Evolutionary conservation across 1,284 basidiomycete species (phyloP), one percentile per base, ranked within the genome.

Genomic region (Fomes fomentarius): DNA sequence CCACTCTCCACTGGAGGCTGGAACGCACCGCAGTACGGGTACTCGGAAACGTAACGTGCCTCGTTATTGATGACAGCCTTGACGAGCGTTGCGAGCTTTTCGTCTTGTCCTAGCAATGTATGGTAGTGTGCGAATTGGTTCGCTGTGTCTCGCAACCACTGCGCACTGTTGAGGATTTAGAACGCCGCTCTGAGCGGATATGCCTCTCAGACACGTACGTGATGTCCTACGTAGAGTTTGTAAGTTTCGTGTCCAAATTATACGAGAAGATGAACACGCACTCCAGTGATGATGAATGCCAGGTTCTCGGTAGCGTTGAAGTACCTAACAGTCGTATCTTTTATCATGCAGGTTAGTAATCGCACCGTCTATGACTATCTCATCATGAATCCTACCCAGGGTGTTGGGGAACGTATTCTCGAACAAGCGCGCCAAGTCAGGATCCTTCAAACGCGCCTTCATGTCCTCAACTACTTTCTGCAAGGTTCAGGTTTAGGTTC

Each of bases 321-420:
- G 63, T 89, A 91, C 67, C 81, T 85, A 46, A 91, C 82, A 7
- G 89, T 89, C 1, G 87, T 90, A 64, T 91, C 88, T 88, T 30
- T 14, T 30, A 14, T 14, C 14, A 14, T 26, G 11, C 2, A 34
- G 19, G 40, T 40, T 35, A 22, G 24, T 17, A 30, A 34, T 54
- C 19, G 22, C 7, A 24, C 37, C 24, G 21, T 21, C 14, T 17
- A 44, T 11, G 33, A 10, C 24, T 50, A 19, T 38, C 31, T 42
- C 44, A 43, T 30, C 7, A 14, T 38, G 37, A 57, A n/a, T n/a
- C 67, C 11, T 62, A 87, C 87, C 87, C 31, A 91, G 75, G 0
- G 89, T 91, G 61, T 88, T 89, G 2, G 88, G 87, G 64, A 89
- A 89, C 0, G 88, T 84, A 56, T 91, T 91, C 68, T 89, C 88